Percentiles rank a stretch among this genome's conserved stretches.
phyloP scores from a whole-genome alignment of 345 rosid species.

The Punica granatum region DNA sequence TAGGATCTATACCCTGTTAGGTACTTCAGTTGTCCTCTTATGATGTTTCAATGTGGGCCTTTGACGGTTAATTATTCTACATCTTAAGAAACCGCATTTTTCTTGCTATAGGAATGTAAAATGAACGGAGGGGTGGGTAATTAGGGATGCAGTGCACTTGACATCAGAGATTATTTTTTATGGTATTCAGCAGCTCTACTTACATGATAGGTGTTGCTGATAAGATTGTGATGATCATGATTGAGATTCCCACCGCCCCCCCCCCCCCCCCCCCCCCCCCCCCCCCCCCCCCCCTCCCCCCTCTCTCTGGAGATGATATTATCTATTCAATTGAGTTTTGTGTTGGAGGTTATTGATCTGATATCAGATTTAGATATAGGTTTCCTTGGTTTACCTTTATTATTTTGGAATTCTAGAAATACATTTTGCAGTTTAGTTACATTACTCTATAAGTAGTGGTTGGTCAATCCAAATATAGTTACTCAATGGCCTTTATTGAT shows the following conservation, averaged over 20 bases:
- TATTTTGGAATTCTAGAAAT: not conserved
- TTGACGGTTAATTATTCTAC: not conserved
- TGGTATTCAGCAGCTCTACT: not conserved
- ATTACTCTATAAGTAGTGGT: not conserved
- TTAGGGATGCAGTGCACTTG: not conserved
- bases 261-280: no score
- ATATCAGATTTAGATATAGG: not conserved
- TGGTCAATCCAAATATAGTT: not conserved
- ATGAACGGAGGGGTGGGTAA: not conserved
- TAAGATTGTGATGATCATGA: not conserved
- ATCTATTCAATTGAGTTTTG: no score
- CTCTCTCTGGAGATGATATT: no score
- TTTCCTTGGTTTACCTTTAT: not conserved
- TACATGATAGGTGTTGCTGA: not conserved
- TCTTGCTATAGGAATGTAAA: not conserved
- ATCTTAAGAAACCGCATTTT: not conserved
- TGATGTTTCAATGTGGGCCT: not conserved
- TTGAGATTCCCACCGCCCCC: no score
- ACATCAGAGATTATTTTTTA: not conserved
- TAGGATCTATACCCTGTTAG: no score
- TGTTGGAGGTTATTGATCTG: no score
- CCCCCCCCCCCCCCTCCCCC: no score
- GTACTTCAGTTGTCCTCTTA: no score
- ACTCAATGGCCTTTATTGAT: not conserved
- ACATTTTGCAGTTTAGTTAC: not conserved